Evolutionary conservation across 495 filamentous ascomycete genomes (phyloP), one percentile per base, ranked within the genome.

Genomic region (Penicillium flavigenum): DNA sequence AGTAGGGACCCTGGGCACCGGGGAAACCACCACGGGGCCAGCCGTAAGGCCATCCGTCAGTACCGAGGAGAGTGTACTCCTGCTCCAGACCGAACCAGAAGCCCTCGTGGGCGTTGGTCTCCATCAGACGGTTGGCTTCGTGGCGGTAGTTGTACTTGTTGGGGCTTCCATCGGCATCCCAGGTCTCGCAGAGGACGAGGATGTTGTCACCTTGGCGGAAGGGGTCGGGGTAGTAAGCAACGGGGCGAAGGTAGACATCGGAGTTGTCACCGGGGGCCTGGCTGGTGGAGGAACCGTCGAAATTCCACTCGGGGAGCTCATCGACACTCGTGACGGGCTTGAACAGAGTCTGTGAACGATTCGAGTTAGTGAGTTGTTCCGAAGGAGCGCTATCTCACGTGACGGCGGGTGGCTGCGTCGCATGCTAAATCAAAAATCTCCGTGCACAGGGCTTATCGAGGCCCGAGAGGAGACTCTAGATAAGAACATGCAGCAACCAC

Each of bases 1-100:
- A 98, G 86, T 98, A 98, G 51, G 92, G 92, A 61, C 94, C 94
- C 79, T 98, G 95, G 59, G 90, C 89, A 76, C 90, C 94, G 57
- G 94, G 94, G 89, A 87, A 98, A 77, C 95, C 95, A 68, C 88
- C 88, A 79, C 84, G 86, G 71, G 93, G 93, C 93, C 94, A 98
- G 75, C 94, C 94, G 70, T 94, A 78, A 24, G 94, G 94, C 76
- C 89, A 87, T 70, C 90, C 90, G 66, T 84, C 83, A 63, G 85
- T 80, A 70, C 92, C 93, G 66, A 97, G 91, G 43, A 96, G 85
- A 41, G 92, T 96, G 80, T 96, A 92, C 73, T 98, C 95, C 72
- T 98, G 94, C 82, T 98, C 94, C 17, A 98, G 87, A 81, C 94
- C 94, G 75, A 98, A 98, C 94, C 92, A 98, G 69, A 92, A 92